Evolutionary conservation across 352 stramenopile species (phyloP), one percentile per base, ranked within the genome.

Genomic region (Phytophthora uliginosa): DNA sequence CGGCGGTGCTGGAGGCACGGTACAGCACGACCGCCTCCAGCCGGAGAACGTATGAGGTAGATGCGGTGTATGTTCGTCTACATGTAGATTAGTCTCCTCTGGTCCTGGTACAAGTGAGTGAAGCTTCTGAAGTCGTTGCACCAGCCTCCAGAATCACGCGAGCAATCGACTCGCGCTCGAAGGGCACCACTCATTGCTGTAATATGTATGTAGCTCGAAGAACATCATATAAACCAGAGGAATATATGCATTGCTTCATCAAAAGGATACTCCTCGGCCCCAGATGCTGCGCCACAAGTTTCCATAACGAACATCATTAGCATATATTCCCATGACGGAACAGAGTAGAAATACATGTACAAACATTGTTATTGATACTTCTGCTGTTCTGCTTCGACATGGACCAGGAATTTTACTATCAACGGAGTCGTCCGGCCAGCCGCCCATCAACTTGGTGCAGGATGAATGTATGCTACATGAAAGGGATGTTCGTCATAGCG

Each of bases 141-240:
- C 33, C 58, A 64, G n/a, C 48, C 57, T 66, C 42, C 54, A n/a
- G n/a, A n/a, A n/a, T 26, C 24, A 26, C 24, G 24, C 24, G 24
- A 26, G 24, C 24, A 26, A 26, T 26, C 24, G 33, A 60, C 50
- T 71, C 64, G 42, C 51, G 58, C 63, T 68, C 51, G 28, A 26
- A 53, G 51, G 53, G 62, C 48, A 59, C 33, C 20, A 26, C 60
- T 59, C 40, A 34, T 60, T 73, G 69, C 51, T 78, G 74, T 81
- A 81, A 78, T 51, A 83, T 83, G 69, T 83, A 83, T 83, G 81
- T 81, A 83, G 73, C 68, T 81, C 57, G 56, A 72, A 78, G 66
- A 72, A 73, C 57, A 77, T 42, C 56, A n/a, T 42, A 69, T 68
- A 64, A 75, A 64, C 36, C 48, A 20, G 56, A 45, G 38, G 59